These are phyloP conservation scores for Camelina laxa DNA, from an alignment of 345 rosid genomes.

Conservation along the genomic window DNA sequence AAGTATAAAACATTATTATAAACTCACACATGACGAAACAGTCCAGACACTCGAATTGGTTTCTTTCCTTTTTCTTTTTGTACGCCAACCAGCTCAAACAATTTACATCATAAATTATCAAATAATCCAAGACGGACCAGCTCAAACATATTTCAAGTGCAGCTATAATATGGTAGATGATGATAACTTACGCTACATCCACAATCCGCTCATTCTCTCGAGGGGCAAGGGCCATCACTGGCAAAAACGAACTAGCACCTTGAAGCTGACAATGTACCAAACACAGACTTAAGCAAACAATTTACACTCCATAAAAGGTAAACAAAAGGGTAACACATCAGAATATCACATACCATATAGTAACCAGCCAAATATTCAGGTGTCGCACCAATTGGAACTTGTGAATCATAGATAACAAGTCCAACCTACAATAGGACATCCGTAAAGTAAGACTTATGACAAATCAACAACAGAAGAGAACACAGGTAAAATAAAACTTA, in stretches of 20 bases:
- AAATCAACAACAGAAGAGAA: conserved; percentile 3
- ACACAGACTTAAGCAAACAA: conserved; percentile 12
- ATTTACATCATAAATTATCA: neutral
- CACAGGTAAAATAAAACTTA: neutral
- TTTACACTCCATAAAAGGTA: conserved; percentile 9
- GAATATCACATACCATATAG: conserved; percentile 67
- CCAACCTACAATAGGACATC: conserved; percentile 66
- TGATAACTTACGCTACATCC: conserved; percentile 90
- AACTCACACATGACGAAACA: conserved; percentile 5
- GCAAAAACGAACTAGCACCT: conserved; percentile 96
- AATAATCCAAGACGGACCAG: neutral
- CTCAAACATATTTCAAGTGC: neutral
- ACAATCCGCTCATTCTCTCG: conserved; percentile 86
- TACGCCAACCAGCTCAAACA: neutral
- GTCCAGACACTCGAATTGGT: neutral
- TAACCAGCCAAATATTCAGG: conserved; percentile 97
- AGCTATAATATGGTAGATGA: neutral
- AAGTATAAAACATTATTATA: conserved; percentile 26
- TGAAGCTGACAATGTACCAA: conserved; percentile 63
- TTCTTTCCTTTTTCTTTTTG: neutral
- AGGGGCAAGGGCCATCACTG: conserved; percentile 99
- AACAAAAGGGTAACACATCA: conserved; percentile 13
- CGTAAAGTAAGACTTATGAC: neutral
- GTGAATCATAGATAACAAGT: conserved; percentile 88
- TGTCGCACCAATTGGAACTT: conserved; percentile 96